These are phyloP conservation scores for Fusarium sp. DNA, from an alignment of 2,329 filamentous ascomycete genomes.

Conservation along the genomic window DNA sequence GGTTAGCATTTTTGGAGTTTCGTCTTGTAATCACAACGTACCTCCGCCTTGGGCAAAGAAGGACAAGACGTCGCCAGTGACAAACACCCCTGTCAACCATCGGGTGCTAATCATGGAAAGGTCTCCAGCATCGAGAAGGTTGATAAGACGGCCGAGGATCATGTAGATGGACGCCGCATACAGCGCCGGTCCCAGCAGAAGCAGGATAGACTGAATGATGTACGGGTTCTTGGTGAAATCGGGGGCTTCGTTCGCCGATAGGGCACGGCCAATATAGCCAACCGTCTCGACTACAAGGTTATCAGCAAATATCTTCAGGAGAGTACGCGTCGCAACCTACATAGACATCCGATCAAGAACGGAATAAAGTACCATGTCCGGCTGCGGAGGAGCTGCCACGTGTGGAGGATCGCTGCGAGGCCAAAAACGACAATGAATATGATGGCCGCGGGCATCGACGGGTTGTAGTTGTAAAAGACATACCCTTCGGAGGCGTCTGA, in stretches of 20 bases:
- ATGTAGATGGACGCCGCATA: conserved; percentile 62
- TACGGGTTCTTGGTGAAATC: conserved; percentile 51
- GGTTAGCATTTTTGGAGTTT: neutral
- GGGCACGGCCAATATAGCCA: conserved; percentile 61
- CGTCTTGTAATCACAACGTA: neutral
- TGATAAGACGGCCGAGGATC: conserved; percentile 57
- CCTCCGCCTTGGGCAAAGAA: conserved; percentile 52
- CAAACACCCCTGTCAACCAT: conserved; percentile 65
- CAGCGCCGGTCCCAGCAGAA: conserved; percentile 54
- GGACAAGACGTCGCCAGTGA: conserved; percentile 61
- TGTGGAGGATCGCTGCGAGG: conserved; percentile 52
- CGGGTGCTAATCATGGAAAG: conserved; percentile 55
- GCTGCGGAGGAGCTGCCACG: conserved; percentile 52
- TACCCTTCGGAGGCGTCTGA: conserved; percentile 19
- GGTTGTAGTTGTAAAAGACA: conserved; percentile 60
- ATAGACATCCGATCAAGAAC: conserved; percentile 64
- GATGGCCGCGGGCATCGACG: conserved; percentile 57
- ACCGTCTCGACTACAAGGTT: conserved; percentile 41
- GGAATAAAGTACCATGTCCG: conserved; percentile 66
- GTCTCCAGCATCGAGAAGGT: conserved; percentile 51
- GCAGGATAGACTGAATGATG: conserved; percentile 54
- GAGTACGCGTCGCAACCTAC: conserved; percentile 47
- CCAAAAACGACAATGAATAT: conserved; percentile 57
- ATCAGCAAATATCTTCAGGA: neutral
- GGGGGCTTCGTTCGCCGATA: conserved; percentile 57